Evolutionary conservation across 768 basidiomycete genomes (phyloP), one percentile per base, ranked within the genome.

Genomic region (Lactarius evosmus): DNA sequence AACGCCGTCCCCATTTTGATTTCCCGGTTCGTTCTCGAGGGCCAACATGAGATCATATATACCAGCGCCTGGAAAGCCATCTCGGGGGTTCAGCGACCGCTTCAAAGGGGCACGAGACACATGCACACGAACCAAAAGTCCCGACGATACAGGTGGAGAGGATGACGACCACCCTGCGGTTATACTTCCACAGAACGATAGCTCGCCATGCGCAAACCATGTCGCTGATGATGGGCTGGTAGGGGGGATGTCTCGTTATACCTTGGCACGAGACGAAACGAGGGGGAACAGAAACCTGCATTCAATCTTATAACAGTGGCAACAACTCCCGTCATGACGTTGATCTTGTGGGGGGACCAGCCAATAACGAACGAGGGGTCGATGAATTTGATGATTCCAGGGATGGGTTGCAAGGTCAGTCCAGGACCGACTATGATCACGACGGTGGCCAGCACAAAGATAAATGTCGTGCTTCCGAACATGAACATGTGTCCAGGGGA

Each of bases 121-220:
- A 30, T 11, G 14, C 7, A 12, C 8, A 41, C 59, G 40, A 38
- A 65, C 64, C 59, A 19, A 56, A 30, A 11, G 59, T 65, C 19
- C 59, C 64, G 3, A 61, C 25, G 17, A 65, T 16, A 22, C 59
- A 65, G 40, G 41, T 3, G 4, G 59, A 44, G 34, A 65, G 64
- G 55, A 61, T 27, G 11, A 30, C 3, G 40, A 61, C 40, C 12
- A 65, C 55, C 38, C 55, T 65, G 59, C 64, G 53, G 50, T 65
- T 55, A 33, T 29, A 65, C 8, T 44, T 61, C 64, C 64, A 65
- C 16, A 65, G 16, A 17, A 51, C 60, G 11, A 57, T 57, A 4
- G 64, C 64, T 36, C 64, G 30, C 64, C 64, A 65, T 7, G 55
- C 64, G 25, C 64, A 65, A n/a, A 65, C 64, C 14, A 65, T 46